Conservation (phyloP, 495 filamentous ascomycete species). For the Usnea hakonensis region DNA sequence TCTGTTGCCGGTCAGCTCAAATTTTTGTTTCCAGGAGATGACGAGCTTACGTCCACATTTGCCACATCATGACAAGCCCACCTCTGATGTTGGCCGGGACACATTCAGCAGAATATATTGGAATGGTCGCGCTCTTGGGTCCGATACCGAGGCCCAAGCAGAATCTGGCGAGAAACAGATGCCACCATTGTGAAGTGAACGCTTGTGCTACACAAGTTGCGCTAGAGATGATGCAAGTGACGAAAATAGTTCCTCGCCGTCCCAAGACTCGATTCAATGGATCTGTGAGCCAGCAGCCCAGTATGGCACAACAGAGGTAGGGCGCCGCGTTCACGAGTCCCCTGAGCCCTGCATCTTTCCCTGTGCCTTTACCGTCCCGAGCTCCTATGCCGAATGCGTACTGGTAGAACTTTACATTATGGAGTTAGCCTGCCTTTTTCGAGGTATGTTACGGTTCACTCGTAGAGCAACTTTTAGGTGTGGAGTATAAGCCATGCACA, state of each 20-base stretch:
- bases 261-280: conserved; percentile 50
- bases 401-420: conserved; percentile 1
- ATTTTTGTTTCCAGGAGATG: too few relatives aligned
- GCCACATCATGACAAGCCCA: conserved; percentile 57
- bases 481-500: background rate
- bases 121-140: conserved; percentile 51
- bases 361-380: background rate
- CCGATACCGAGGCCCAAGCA: conserved; percentile 54
- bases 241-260: conserved; percentile 53
- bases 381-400: conserved; percentile 17
- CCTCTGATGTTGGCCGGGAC: conserved; percentile 43
- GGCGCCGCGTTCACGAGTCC: conserved; percentile 44
- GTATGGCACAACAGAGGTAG: conserved; percentile 37
- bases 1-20: background rate
- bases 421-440: background rate
- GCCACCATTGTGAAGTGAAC: conserved; percentile 18
- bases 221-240: conserved; percentile 38
- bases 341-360: conserved; percentile 16
- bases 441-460: background rate
- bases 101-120: conserved; percentile 52
- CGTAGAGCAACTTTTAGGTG: background rate
- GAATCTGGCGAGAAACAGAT: conserved; percentile 42
- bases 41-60: conserved; percentile 35
- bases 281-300: conserved; percentile 47
- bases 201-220: conserved; percentile 17